Evolutionary conservation across 345 rosid genomes (phyloP), one percentile per base, ranked within the genome.

Genomic region (Eucalyptus microcorys): DNA sequence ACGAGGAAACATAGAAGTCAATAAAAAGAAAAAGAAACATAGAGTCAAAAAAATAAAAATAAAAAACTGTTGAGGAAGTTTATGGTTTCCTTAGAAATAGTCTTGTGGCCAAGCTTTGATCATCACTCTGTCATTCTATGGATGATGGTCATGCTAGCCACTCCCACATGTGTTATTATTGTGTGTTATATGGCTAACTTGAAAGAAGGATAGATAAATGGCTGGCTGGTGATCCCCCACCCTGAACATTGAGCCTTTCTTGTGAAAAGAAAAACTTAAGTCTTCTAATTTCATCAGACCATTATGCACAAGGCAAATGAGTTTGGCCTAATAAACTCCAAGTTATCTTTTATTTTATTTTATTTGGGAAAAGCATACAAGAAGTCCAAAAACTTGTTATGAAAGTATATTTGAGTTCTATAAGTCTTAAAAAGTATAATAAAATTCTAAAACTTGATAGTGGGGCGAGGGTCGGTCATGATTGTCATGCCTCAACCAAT

Each of bases 141-240:
- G 57, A 19, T 52, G 57, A 52, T 19, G 24, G 24, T 52, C 57
- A 52, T 52, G 57, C 57, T 52, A 52, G 57, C 57, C 57, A 7
- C 4, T 52, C 24, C 55, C 57, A 52, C 24, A 17, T 8, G 42
- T 15, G 24, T 32, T 66, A 32, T 66, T n/a, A 32, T 16, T 32
- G 42, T 3, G 10, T 14, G 4, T 3, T 14, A 52, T n/a, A 30
- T 64, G 61, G 30, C 12, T 55, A 55, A 55, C 61, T 55, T 55
- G 13, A 55, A 55, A 55, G 24, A 55, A 4, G 3, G 12, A 9
- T 55, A 55, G 3, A 4, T 52, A 22, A 55, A 1, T 55, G 11
- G 13, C 1, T 24, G 5, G 13, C 0, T 9, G 1, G 3, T 1
- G 3, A 24, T 55, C 30, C 5, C 61, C 61, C 30, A 55, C 3